phyloP scores from a whole-genome alignment of 352 stramenopile species.

The Phytophthora fragariae region DNA sequence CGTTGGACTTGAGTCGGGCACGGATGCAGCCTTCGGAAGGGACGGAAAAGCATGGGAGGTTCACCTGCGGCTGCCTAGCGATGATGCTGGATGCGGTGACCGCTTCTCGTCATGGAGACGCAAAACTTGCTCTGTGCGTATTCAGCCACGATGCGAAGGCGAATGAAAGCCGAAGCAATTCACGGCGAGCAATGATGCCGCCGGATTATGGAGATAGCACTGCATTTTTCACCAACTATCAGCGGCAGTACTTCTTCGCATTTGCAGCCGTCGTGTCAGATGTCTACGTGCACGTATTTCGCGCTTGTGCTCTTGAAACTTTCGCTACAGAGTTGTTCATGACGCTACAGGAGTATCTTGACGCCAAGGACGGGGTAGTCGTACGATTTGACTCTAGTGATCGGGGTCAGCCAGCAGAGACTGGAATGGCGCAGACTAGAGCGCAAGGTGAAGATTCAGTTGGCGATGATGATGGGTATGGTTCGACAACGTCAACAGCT shows the following conservation, averaged over 20 bases:
- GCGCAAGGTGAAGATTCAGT: neutral
- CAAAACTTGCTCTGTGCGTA: constrained; percentile 61
- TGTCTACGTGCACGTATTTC: constrained; percentile 64
- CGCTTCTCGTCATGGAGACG: constrained; percentile 14
- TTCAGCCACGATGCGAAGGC: constrained; percentile 57
- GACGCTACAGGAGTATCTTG: constrained; percentile 51
- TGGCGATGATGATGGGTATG: constrained; percentile 3
- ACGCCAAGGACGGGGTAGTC: constrained; percentile 56
- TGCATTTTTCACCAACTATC: constrained; percentile 51
- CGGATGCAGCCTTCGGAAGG: constrained; percentile 49
- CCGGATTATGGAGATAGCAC: constrained; percentile 21
- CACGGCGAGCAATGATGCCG: constrained; percentile 13
- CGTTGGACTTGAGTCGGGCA: constrained; percentile 62
- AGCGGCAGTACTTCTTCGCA: constrained; percentile 67
- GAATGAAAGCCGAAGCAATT: constrained; percentile 13
- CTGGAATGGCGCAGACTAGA: neutral
- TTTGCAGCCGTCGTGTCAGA: constrained; percentile 56
- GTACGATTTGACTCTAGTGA: constrained; percentile 26
- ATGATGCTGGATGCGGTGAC: constrained; percentile 63
- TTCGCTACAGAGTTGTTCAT: constrained; percentile 54
- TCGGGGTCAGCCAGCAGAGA: neutral
- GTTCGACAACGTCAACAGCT: neutral
- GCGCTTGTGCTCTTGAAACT: constrained; percentile 61
- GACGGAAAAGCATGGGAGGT: constrained; percentile 62
- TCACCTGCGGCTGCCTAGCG: constrained; percentile 62